Base-by-base conservation (phyloP, 495 filamentous ascomycete genomes). In the Lophiotrema nucula region DNA sequence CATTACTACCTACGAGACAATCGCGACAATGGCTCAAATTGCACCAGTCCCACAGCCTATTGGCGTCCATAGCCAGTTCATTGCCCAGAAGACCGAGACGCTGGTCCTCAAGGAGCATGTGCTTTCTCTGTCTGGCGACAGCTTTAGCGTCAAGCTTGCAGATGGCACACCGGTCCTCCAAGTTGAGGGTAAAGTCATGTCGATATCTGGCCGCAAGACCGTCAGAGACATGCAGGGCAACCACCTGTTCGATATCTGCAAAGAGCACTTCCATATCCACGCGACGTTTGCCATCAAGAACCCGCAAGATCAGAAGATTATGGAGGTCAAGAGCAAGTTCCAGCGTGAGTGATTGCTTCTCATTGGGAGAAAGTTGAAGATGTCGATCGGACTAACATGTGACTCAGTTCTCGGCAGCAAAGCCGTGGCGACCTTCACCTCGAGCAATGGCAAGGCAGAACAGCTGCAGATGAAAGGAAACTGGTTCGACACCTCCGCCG, bases 61-160 rank as follows among this genome's bases (percentile, higher is more conserved):
- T 42, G 78, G 76, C 49, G 46, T 83, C 24, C 81, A 81, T 64
- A 65, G 74, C 12, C 71, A 73, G 41, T 80, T 77, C 72, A 67
- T 80, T 41, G 70, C 77, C 5, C 67, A 46, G 12, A 69, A 78
- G 42, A 63, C 72, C 31, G 75, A 80, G 49, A 77, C 75, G 1
- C 56, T 86, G 5, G 55, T 79, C 4, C 64, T 86, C 31, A 80
- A 75, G 58, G 82, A 86, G 56, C 79, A 81, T 45, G 67, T 82
- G 3, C 57, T 80, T 43, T 82, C 80, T 16, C 69, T 81, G 22
- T 72, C 78, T 15, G 77, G 79, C 21, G 80, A 84, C 71, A 78
- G 72, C 67, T 84, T 84, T 67, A 74, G 78, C 53, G 74, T 84
- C 65, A 75, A 75, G 42, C 63, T 72, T 0, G 62, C 69, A 4